These are phyloP conservation scores for Phialophora expanda DNA, from an alignment of 2,329 filamentous ascomycete genomes.

Conservation along the genomic window DNA sequence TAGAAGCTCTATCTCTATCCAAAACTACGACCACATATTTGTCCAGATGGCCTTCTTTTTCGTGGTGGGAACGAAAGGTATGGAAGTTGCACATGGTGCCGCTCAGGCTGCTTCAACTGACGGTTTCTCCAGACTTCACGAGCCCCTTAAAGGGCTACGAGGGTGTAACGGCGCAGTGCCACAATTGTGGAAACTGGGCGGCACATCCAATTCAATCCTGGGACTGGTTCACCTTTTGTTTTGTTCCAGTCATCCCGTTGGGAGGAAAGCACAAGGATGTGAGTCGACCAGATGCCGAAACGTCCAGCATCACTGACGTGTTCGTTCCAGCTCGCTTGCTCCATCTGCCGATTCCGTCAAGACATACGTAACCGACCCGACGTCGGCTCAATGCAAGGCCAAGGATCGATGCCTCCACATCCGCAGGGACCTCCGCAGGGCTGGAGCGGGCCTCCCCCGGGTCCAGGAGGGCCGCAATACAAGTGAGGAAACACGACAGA, in stretches of 20 bases:
- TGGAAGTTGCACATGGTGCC: not conserved
- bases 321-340: slow-evolving; percentile 33
- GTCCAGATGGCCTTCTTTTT: slow-evolving; percentile 36
- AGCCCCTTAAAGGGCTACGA: slow-evolving; percentile 53
- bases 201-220: slow-evolving; percentile 52
- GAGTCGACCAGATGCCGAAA: not conserved
- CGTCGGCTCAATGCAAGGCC: slow-evolving; percentile 36
- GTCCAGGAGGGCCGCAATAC: slow-evolving; percentile 49
- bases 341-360: slow-evolving; percentile 39
- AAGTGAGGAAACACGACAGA: slow-evolving; percentile 21
- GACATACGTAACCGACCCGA: slow-evolving; percentile 39
- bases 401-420: slow-evolving; percentile 24
- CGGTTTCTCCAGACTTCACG: slow-evolving; percentile 49
- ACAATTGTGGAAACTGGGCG: slow-evolving; percentile 55
- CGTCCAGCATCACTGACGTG: slow-evolving; percentile 13
- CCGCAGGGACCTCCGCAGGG: slow-evolving; percentile 67
- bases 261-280: slow-evolving; percentile 43
- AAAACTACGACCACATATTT: not conserved
- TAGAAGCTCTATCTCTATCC: not conserved
- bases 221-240: slow-evolving; percentile 56
- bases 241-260: slow-evolving; percentile 46
- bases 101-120: slow-evolving; percentile 16
- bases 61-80: slow-evolving; percentile 36
- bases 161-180: slow-evolving; percentile 53
- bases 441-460: slow-evolving; percentile 86